Evolutionary conservation across 2,329 filamentous ascomycete species (phyloP).

Genomic region (Sporothrix globosa): DNA sequence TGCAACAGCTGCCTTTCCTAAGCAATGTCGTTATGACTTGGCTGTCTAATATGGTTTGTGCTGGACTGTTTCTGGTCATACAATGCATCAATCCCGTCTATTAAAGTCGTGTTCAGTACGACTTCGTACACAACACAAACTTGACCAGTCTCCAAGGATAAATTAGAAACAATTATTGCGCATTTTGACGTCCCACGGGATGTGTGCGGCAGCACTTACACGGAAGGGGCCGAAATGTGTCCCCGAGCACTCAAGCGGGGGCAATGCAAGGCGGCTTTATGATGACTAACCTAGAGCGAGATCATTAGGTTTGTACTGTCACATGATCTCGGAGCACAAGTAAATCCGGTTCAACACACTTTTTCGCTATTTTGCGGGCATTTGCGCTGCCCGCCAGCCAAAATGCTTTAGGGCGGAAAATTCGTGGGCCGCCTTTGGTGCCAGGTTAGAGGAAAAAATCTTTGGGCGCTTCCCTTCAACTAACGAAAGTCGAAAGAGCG

Average conservation of each 20-base stretch:
- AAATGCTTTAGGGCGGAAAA: slow-evolving; percentile 31
- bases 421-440: slow-evolving; percentile 22
- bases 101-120: no score
- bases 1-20: no score
- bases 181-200: neutral
- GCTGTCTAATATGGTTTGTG: no score
- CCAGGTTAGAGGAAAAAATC: slow-evolving; percentile 27
- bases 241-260: neutral
- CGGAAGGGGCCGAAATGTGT: neutral
- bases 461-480: slow-evolving; percentile 26
- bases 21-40: no score
- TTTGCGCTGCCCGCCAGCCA: slow-evolving; percentile 14
- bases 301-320: slow-evolving; percentile 5
- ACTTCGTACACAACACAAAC: neutral
- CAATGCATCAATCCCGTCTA: no score
- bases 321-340: slow-evolving; percentile 31
- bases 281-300: neutral
- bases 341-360: slow-evolving; percentile 33
- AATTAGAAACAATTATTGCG: neutral
- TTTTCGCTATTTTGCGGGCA: slow-evolving; percentile 27
- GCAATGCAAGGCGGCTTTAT: neutral
- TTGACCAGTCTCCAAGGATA: neutral
- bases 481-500: slow-evolving; percentile 21
- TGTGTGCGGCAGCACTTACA: neutral
- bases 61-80: no score